Base-by-base conservation (phyloP, 306 rosid genomes). In the Castanopsis chinensis region DNA sequence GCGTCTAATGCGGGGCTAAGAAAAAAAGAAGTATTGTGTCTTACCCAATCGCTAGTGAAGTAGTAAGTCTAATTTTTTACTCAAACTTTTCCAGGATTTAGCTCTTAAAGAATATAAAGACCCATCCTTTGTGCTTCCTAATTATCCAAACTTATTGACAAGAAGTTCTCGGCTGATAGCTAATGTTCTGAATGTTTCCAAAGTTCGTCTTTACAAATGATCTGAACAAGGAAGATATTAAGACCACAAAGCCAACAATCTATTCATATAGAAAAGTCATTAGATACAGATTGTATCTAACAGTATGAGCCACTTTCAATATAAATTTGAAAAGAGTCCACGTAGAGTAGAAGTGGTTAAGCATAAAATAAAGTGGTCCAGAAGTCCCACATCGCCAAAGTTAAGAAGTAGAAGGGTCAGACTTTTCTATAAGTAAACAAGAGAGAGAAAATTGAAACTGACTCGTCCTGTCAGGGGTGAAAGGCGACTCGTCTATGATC, bases 381-480 rank as follows among this genome's bases (percentile, higher is more conserved):
- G 15, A 8, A 67, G 52, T 67, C 72, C 72, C 72, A 67, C 72
- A 67, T 67, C 72, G 72, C 4, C 4, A 28, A 67, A 8, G 13
- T 3, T 1, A 72, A 30, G 43, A 5, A 32, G 60, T 0, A 7
- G 1, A 27, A 52, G 61, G 4, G 23, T 3, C 2, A 10, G 32
- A 12, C 71, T 61, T 4, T 12, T 52, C 0, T 70, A 82, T 85
- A 87, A 82, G 82, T 52, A 23, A 0, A 8, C 9, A 4, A 2
- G 51, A 1, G 21, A 2, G 0, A 0, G 0, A 0, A 0, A 0
- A 0, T 0, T 0, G 0, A 0, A 4, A 1, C 0, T 0, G 75
- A 76, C 86, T 89, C 76, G 89, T 87, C 89, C 92, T 90, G 97
- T 89, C 94, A 91, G 97, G 93, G 91, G 90, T 89, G 91, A 79